A percentile compares a stretch with the other conserved stretches of the same genome.
phyloP scores from a whole-genome alignment of 352 stramenopile genomes.

The Globisporangium cylindrosporum region DNA sequence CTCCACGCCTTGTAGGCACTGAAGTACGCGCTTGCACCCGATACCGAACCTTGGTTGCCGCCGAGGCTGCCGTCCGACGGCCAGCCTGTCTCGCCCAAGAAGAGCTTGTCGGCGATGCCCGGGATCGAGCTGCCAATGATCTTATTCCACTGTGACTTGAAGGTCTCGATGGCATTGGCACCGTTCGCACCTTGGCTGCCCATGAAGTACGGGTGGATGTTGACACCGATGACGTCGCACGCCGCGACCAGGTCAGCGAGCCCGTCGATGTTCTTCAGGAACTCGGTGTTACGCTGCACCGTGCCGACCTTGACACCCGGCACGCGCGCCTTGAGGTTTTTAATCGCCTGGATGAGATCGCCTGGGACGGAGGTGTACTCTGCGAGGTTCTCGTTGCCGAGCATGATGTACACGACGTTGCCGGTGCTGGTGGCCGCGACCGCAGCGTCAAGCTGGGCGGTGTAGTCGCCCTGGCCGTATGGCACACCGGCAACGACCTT shows the following conservation, averaged over 20 bases:
- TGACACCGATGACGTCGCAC: constrained; percentile 50
- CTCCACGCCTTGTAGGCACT: constrained; percentile 61
- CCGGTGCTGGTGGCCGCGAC: constrained; percentile 38
- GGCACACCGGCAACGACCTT: constrained; percentile 48
- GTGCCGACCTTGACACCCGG: constrained; percentile 56
- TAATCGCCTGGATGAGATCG: constrained; percentile 48
- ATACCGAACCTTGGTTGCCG: constrained; percentile 35
- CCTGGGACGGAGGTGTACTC: constrained; percentile 25
- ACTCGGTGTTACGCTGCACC: constrained; percentile 65
- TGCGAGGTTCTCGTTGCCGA: constrained; percentile 70
- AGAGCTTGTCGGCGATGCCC: constrained; percentile 36
- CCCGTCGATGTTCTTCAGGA: constrained; percentile 31
- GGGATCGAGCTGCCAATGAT: constrained; percentile 34
- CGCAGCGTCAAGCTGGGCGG: constrained; percentile 37
- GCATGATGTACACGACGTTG: constrained; percentile 54
- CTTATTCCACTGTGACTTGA: constrained; percentile 47
- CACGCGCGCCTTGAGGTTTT: constrained; percentile 44
- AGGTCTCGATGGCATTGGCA: constrained; percentile 35
- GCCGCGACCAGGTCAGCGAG: constrained; percentile 38
- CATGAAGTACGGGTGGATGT: constrained; percentile 64
- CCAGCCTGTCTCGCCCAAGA: constrained; percentile 58
- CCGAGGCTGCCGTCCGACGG: constrained; percentile 32
- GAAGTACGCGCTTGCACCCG: constrained; percentile 47
- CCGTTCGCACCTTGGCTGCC: constrained; percentile 22
- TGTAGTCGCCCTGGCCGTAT: constrained; percentile 43